Base-by-base conservation (phyloP, 2,329 filamentous ascomycete species). In the Ophiostoma ips region DNA sequence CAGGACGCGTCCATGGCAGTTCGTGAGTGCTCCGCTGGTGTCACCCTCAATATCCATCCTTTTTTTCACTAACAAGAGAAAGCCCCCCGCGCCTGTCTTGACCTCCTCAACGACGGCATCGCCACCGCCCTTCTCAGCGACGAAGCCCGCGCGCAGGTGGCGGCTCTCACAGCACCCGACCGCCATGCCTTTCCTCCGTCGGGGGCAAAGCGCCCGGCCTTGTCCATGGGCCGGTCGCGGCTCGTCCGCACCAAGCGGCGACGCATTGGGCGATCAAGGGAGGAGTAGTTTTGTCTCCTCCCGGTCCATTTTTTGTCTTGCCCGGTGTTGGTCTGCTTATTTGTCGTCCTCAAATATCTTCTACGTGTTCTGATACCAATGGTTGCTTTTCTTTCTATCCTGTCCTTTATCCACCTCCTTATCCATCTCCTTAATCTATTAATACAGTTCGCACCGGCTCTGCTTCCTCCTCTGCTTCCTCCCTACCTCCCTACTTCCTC, bases 1-100 rank as follows among this genome's bases (percentile, higher is more conserved):
- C 63, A 66, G 40, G 62, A 62, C n/a, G 61, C 61, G 10, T 57
- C 62, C 10, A 57, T 63, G 62, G 49, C 56, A 58, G 12, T 52
- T 64, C 43, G 60, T 66, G 46, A 66, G 67, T 70, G 9, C 12
- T 31, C 38, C 30, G 30, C 30, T 11, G 6, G 30, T 11, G 11
- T 28, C 4, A 13, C n/a, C 5, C 33, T 35, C n/a, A 13, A 5
- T 35, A 8, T 40, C 8, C 9, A 8, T 40, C 11, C 13, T 12
- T 36, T 13, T 36, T n/a, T n/a, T 15, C n/a, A 30, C 40, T 43
- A 5, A 43, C 10, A 11, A 30, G 4, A 24, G 21, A 31, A 15
- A 63, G 61, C 62, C 13, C 58, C 62, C 0, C 56, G 59, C 1
- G 58, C 58, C 3, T 63, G 62, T 34, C 58, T 64, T 2, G 59